Evolutionary conservation across 129 eudicot genomes (phyloP).

Genomic region (Artemisia tridentata): DNA sequence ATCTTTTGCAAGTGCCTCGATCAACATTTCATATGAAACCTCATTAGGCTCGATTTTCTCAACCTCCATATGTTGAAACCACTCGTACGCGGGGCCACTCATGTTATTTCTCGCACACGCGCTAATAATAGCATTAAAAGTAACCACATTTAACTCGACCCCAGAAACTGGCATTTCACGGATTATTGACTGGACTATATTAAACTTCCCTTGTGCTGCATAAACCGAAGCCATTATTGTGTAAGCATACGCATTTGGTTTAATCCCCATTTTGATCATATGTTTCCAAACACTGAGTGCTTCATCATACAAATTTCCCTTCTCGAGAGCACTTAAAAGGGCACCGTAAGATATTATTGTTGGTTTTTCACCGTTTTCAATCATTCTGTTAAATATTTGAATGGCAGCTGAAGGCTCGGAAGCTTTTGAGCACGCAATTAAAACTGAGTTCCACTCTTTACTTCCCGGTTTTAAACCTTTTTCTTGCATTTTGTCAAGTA

Average conservation of each 20-base stretch:
- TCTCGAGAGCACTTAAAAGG: conserved; percentile 80
- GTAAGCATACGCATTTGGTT: conserved; percentile 83
- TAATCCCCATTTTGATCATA: conserved; percentile 65
- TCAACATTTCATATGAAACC: conserved; percentile 74
- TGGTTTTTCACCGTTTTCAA: conserved; percentile 83
- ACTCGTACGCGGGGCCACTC: conserved; percentile 72
- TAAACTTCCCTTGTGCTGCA: conserved; percentile 66
- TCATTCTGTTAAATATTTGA: conserved; percentile 75
- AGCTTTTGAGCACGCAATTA: conserved; percentile 90
- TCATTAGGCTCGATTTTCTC: conserved; percentile 62
- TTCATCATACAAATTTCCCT: conserved; percentile 78
- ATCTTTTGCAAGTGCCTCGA: conserved; percentile 75
- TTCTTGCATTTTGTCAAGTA: conserved; percentile 86
- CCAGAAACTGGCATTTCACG: conserved; percentile 60
- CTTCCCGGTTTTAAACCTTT: conserved; percentile 86
- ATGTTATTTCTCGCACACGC: conserved; percentile 49
- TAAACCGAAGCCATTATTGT: conserved; percentile 93
- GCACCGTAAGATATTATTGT: conserved; percentile 90
- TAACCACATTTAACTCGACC: conserved; percentile 60
- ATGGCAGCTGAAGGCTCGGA: conserved; percentile 82
- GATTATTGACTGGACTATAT: conserved; percentile 55
- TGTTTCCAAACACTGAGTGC: conserved; percentile 81
- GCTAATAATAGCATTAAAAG: conserved; percentile 88
- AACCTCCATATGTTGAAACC: conserved; percentile 76
- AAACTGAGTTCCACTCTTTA: conserved; percentile 93